Evolutionary conservation across 305 asterid genomes (phyloP), one percentile per base, ranked within the genome.

Genomic region (Rubia tinctorum): DNA sequence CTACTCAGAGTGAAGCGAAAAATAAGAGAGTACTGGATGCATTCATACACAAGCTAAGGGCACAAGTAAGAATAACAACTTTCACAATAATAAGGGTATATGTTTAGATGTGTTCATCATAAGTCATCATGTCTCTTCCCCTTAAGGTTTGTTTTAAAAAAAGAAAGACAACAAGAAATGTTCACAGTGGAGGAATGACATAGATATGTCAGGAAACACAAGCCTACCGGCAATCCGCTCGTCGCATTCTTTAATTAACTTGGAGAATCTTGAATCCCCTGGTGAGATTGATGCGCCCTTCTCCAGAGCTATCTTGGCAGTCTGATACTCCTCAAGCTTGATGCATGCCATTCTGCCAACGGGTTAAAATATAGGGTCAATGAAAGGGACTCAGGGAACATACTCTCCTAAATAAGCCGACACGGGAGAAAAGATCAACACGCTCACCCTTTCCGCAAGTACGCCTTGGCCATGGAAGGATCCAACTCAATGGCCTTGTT

Each of bases 271-370:
- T 59, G 88, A 79, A 80, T 90, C 94, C 71, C 80, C 96, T 59
- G 96, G 86, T 80, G 89, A 91, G 80, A 95, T 82, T 76, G 96
- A 80, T 51, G 91, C 92, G 37, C 99, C 99, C 42, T 23, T 75
- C 76, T 89, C 93, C 82, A 95, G 81, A 62, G 98, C 97, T 71
- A 89, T 61, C 83, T 87, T 92, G 68, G 99, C 98, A 73, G 98
- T 90, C 77, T 90, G 90, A 83, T 87, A 95, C 75, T 95, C 99
- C 83, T 90, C 97, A 82, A 95, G 98, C 85, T 95, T 88, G 73
- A 92, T 77, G 72, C 98, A 95, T 23, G 97, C 98, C 79, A 77
- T 55, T 64, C 99, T 95, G 84, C 42, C 56, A 69, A 65, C 61
- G 76, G 62, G 73, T 78, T 40, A 65, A 49, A 25, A 0, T 6